Conservation (phyloP, 805 yeast species). For the Ogataea polymorpha region DNA sequence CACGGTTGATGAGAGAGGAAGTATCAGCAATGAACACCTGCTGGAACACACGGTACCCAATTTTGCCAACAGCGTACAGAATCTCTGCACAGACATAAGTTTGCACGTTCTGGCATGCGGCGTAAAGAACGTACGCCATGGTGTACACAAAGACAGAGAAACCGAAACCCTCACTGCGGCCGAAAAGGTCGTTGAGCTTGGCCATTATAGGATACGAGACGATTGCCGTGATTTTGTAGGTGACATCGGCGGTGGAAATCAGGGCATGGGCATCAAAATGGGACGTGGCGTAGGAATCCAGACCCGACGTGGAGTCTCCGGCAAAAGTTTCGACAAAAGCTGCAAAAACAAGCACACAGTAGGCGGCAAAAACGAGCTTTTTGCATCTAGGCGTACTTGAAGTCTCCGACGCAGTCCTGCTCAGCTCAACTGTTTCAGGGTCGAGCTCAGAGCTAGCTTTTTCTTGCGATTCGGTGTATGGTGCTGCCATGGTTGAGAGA, state of each 20-base stretch:
- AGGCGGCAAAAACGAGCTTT: background rate
- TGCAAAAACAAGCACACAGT: slow-evolving; percentile 1
- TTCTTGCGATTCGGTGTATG: no score
- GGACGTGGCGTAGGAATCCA: slow-evolving; percentile 6
- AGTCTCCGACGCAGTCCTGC: background rate
- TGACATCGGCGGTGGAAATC: slow-evolving; percentile 4
- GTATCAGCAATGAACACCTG: slow-evolving; percentile 5
- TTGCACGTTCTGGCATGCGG: slow-evolving; percentile 3
- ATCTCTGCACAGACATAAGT: slow-evolving; percentile 6
- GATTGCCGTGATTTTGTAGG: slow-evolving; percentile 5
- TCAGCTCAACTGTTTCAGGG: no score
- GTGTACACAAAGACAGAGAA: slow-evolving; percentile 2
- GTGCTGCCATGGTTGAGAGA: no score
- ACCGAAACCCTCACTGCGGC: slow-evolving; percentile 5
- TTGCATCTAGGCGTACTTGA: background rate
- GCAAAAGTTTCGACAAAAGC: slow-evolving; percentile 6
- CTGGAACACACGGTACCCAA: slow-evolving; percentile 6
- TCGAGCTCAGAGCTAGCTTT: no score
- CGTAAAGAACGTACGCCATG: slow-evolving; percentile 2
- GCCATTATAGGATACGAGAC: slow-evolving; percentile 5
- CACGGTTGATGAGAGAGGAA: slow-evolving; percentile 3
- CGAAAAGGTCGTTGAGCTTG: slow-evolving; percentile 4
- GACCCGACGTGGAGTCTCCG: slow-evolving; percentile 4
- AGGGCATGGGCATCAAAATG: slow-evolving; percentile 3
- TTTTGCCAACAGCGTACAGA: slow-evolving; percentile 3